Base-by-base conservation (phyloP, 345 rosid species). In the Microcos paniculata region DNA sequence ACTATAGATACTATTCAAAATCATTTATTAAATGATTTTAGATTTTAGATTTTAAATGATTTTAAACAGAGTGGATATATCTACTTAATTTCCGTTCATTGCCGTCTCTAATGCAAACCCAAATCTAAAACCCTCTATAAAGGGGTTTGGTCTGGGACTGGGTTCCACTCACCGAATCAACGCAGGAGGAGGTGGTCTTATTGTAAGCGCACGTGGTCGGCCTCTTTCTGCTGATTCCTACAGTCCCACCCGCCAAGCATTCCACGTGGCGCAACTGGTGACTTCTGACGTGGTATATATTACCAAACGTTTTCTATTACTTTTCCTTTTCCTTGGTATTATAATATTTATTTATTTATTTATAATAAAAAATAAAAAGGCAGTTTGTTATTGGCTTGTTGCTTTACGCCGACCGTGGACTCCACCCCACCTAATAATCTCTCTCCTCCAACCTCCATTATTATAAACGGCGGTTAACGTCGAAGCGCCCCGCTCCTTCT, bases 381-480 rank as follows among this genome's bases (percentile, higher is more conserved):
- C 10, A 23, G n/a, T 14, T 23, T 33, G 38, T 38, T 16, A 56
- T 57, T 72, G 64, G 63, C 38, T 72, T 3, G 33, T 45, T 42
- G 4, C 76, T 30, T 68, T 59, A 15, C 12, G 57, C 19, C 7
- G 1, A 61, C n/a, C 35, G 46, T 73, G 18, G 53, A 61, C 69
- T 58, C 55, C 57, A 21, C 58, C 55, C 46, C 26, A 28, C 33
- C 69, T 46, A 19, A 59, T 18, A 5, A 42, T 56, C 52, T 40
- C 9, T 43, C 31, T 49, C 21, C 56, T 3, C 48, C 55, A 4
- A 10, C 14, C 48, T 49, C 64, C 52, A 43, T 76, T 68, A 46
- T n/a, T 35, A 46, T 15, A 38, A 72, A 79, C 82, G 77, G 73
- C 79, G 19, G 23, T 45, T 15, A 18, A 68, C 35, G 53, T 23